Evolutionary conservation across 148 eudicot species (phyloP).

Genomic region (Heliosperma pusillum): DNA sequence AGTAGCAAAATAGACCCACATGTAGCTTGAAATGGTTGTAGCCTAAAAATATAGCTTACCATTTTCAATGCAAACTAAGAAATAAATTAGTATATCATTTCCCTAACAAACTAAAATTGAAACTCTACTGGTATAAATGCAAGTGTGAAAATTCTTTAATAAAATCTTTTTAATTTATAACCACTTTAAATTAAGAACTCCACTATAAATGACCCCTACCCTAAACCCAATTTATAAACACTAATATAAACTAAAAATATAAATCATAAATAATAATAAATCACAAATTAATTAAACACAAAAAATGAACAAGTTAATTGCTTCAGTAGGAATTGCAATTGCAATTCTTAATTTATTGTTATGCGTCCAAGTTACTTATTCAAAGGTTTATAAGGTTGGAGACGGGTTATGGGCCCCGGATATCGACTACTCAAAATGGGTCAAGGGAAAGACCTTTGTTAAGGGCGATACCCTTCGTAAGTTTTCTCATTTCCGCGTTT

Average conservation of each 20-base stretch:
- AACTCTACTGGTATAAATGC: background rate
- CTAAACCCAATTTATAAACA: no score
- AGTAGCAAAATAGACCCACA: no score
- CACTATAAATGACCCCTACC: background rate
- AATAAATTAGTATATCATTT: no score
- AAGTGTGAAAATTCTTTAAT: background rate
- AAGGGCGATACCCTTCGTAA: constrained; percentile 21
- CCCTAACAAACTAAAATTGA: no score
- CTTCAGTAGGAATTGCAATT: background rate
- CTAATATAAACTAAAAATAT: no score
- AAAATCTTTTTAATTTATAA: no score
- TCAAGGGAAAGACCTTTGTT: constrained; percentile 18
- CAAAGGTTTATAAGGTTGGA: constrained; percentile 23
- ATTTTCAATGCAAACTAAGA: no score
- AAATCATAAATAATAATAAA: no score
- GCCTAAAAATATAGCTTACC: no score
- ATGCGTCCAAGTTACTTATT: background rate
- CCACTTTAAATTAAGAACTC: background rate
- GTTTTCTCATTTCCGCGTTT: constrained; percentile 2
- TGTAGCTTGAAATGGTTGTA: no score
- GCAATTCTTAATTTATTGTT: constrained; percentile 10
- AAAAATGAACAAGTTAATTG: background rate
- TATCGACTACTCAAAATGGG: constrained; percentile 22
- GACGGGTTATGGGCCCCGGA: constrained; percentile 26
- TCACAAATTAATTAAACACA: background rate